A percentile compares a stretch with the other conserved stretches of the same genome.
Conservation (phyloP, 1,139 yeast species). For the Yamadazyma jaroonii region DNA sequence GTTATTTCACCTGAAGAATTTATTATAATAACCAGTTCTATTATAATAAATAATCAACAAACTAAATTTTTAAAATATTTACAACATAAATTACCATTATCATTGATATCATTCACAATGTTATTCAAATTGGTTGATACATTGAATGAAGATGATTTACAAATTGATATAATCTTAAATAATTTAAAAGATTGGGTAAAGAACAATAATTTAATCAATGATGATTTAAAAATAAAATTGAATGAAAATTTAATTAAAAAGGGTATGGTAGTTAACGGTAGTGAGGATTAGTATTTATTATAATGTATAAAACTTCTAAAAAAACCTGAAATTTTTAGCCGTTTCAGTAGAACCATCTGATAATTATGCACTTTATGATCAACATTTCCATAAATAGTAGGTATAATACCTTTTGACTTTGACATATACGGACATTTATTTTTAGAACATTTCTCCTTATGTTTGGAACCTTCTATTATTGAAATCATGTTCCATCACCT, state of each 20-base stretch:
- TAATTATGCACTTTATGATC: too few species aligned
- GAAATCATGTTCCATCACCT: too few species aligned
- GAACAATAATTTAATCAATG: constrained; percentile 22
- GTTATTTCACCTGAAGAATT: constrained; percentile 36
- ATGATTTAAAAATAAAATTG: constrained; percentile 25
- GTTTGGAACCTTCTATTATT: too few species aligned
- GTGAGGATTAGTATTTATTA: constrained; percentile 6
- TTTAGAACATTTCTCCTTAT: too few species aligned
- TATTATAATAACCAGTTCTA: constrained; percentile 27
- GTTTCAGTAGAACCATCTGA: too few species aligned
- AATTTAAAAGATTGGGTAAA: constrained; percentile 32
- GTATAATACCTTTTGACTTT: too few species aligned
- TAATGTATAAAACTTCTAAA: too few species aligned
- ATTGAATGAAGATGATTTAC: constrained; percentile 16
- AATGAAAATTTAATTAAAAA: constrained; percentile 31
- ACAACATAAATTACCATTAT: constrained; percentile 15
- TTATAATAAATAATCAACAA: constrained; percentile 14
- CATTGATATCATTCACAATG: constrained; percentile 33
- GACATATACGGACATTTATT: too few species aligned
- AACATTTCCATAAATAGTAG: too few species aligned
- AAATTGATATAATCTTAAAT: constrained; percentile 29
- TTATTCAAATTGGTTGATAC: constrained; percentile 25
- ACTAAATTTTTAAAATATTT: constrained; percentile 23
- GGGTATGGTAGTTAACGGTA: constrained; percentile 34
- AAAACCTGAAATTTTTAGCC: too few species aligned